Conservation (phyloP, 345 rosid genomes). For the Bruguiera parviflora region DNA sequence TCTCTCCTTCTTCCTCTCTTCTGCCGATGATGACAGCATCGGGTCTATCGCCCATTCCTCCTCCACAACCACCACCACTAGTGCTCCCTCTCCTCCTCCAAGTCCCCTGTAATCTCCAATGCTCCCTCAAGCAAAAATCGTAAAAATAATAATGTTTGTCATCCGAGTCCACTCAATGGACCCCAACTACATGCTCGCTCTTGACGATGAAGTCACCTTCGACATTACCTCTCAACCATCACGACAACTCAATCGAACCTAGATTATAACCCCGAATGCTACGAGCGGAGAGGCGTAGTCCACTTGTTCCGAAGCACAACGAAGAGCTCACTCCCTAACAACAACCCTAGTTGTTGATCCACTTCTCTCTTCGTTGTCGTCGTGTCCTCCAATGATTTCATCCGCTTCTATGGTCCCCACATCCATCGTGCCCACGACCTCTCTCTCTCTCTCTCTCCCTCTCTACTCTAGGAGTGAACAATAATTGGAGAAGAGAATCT, state of each 20-base stretch:
- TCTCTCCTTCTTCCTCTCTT: too few species aligned
- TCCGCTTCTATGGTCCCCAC: constrained; percentile 59
- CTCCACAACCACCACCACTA: too few species aligned
- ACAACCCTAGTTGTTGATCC: constrained; percentile 61
- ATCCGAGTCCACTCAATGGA: constrained; percentile 89
- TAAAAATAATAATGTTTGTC: constrained; percentile 44
- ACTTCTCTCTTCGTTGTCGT: constrained; percentile 75
- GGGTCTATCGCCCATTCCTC: too few species aligned
- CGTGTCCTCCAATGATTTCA: constrained; percentile 64
- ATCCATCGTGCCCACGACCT: constrained; percentile 45
- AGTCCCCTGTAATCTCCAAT: too few species aligned
- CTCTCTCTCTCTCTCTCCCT: background rate
- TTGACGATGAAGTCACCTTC: constrained; percentile 51
- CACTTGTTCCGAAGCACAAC: constrained; percentile 62
- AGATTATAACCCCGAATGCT: constrained; percentile 37
- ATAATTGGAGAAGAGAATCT: background rate
- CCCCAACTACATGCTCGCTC: constrained; percentile 45
- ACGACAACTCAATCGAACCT: constrained; percentile 24
- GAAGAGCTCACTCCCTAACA: constrained; percentile 49
- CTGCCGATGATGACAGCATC: too few species aligned
- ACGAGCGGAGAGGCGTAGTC: constrained; percentile 66
- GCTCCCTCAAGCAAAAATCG: background rate
- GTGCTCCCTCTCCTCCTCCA: too few species aligned
- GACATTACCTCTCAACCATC: constrained; percentile 18
- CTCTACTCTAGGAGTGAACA: background rate